Evolutionary conservation across 257 asterid genomes (phyloP), one percentile per base, ranked within the genome.

Genomic region (Jaltomata sinuosa): DNA sequence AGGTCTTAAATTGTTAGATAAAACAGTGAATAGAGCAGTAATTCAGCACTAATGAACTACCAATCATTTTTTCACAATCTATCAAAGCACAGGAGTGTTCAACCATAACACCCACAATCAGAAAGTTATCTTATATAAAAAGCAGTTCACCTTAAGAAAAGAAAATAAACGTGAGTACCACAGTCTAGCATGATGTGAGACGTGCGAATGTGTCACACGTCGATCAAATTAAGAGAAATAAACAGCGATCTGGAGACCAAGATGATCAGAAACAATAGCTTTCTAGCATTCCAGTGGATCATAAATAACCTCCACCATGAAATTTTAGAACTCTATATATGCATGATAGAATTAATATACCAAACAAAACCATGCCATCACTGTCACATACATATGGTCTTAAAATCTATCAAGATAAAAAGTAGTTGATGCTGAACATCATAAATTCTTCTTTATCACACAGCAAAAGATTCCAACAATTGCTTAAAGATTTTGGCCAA

Each of bases 1-100:
- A 87, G 79, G 14, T 53, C 36, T 53, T 53, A 72, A 87, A 84
- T 64, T 88, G 71, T 83, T 42, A 83, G 80, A 32, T 12, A 67
- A 83, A 29, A 15, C 62, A 49, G 38, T 0, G 27, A 77, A 49
- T 77, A 49, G 61, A 29, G 59, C 14, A 49, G 62, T 16, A 49
- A 77, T 16, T 68, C 49, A 77, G 42, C 62, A 77, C 62, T 49
- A 29, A 27, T 49, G 29, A 47, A 77, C 82, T 16, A 77, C 45
- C 82, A 49, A 74, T 45, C 40, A 45, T 14, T 45, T 45, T 45
- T 45, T 45, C 57, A 45, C 81, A 25, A 74, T 25, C 25, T 25
- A 74, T 74, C 59, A 45, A 77, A 27, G 42, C 82, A 29, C 29
- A 47, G 10, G 27, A 77, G 16, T 76, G 61, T 49, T 49, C 61